Base-by-base conservation (phyloP, 805 yeast genomes). In the Limtongozyma cylindracea region DNA sequence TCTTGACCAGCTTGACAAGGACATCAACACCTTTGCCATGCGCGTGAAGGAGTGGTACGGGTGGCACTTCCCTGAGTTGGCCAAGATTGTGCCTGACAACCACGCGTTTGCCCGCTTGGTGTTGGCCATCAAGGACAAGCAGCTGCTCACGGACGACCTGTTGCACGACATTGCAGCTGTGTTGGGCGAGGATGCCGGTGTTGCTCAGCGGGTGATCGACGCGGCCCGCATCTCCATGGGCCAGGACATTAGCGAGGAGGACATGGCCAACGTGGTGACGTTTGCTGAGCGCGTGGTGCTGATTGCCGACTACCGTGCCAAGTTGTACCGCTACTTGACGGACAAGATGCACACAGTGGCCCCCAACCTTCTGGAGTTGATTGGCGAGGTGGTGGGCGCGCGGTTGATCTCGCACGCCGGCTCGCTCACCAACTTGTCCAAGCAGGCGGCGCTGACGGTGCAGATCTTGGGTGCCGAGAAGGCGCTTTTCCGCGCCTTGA, bases 311-410 rank as follows among this genome's bases (percentile, higher is more conserved):
- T 84, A 84, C 66, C 69, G 96, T 48, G 58, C 63, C 40, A 66
- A 65, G 38, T 57, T 88, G 37, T 82, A 59, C 54, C 66, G 67
- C 35, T 88, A 88, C 55, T 58, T 88, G 45, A 65, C 77, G 30
- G 93, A 82, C 35, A 88, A 88, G 60, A 88, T 88, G 98, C 72
- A 76, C 59, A 67, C 78, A 27, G 94, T 88, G 44, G 98, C 98
- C 30, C 98, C 98, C 35, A 88, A 88, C 51, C 31, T 32, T 27
- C 30, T 33, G 22, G 93, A 84, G 47, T 66, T 88, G 47, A 84
- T 88, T 43, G 98, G 98, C 47, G 98, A 88, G 58, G 88, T 84
- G 46, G 92, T 88, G 34, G 98, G 98, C 54, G 98, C 98, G 21
- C 67, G 98, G 51, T 64, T 88, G 39, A 88, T 88, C 33, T 84